A percentile compares a stretch with the other conserved stretches of the same genome.
Evolutionary conservation across 2,329 filamentous ascomycete genomes (phyloP).

Genomic region (Fusarium sacchari): DNA sequence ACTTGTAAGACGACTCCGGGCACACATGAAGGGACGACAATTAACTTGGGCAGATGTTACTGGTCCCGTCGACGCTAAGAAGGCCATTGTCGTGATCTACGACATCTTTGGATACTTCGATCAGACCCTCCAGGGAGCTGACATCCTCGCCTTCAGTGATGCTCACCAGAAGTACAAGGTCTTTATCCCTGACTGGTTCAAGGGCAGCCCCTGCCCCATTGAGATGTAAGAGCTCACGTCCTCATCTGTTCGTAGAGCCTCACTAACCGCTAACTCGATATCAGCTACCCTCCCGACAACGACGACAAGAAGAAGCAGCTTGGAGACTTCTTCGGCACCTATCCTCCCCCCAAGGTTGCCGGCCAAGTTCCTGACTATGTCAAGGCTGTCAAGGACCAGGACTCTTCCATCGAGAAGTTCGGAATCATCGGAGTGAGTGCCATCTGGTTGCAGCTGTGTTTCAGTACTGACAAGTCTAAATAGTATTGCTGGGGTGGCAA

Average conservation of each 20-base stretch:
- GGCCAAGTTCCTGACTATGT: constrained; percentile 64
- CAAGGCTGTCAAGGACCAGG: constrained; percentile 61
- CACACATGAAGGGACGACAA: neutral
- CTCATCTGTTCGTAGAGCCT: neutral
- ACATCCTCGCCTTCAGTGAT: constrained; percentile 68
- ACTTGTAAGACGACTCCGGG: constrained; percentile 52
- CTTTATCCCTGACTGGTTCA: constrained; percentile 93
- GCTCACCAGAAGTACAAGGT: constrained; percentile 78
- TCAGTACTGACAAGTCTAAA: neutral
- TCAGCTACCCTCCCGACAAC: constrained; percentile 70
- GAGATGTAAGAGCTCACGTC: constrained; percentile 51
- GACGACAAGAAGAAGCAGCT: constrained; percentile 71
- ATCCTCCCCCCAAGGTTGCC: constrained; percentile 59
- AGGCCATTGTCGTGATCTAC: constrained; percentile 70
- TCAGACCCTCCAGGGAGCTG: constrained; percentile 76
- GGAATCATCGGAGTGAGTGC: constrained; percentile 67
- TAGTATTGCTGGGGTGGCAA: constrained; percentile 79
- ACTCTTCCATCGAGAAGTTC: constrained; percentile 66
- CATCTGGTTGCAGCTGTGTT: neutral
- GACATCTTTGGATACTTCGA: constrained; percentile 78
- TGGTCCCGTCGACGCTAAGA: constrained; percentile 59
- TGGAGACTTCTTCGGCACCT: constrained; percentile 65
- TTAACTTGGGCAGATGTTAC: constrained; percentile 53
- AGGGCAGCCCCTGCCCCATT: constrained; percentile 72
- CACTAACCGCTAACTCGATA: neutral